Percentiles rank a stretch among this genome's conserved stretches.
These are phyloP conservation scores for Ascochyta rabiei DNA, from an alignment of 2,329 filamentous ascomycete genomes.

Conservation along the genomic window DNA sequence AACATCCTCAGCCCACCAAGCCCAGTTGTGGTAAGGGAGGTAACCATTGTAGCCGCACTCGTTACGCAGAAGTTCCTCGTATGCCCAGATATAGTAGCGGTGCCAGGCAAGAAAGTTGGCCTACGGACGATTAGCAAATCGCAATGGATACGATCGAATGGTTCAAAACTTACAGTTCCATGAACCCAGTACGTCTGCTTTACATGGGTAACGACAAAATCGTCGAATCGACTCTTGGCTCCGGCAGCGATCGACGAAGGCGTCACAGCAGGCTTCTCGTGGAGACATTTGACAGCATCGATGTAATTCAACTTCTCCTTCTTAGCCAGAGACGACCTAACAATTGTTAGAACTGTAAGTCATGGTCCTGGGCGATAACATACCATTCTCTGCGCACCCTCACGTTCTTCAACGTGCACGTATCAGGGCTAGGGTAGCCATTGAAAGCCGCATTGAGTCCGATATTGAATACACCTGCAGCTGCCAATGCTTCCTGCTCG, in stretches of 20 bases:
- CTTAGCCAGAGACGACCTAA: conserved; percentile 28
- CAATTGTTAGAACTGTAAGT: neutral
- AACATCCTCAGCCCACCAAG: conserved; percentile 53
- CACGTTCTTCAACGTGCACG: conserved; percentile 48
- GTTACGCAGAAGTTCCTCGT: conserved; percentile 50
- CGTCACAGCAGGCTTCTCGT: conserved; percentile 29
- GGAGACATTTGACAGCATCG: conserved; percentile 37
- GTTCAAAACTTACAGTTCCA: conserved; percentile 26
- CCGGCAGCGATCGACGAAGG: conserved; percentile 27
- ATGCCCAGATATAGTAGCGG: conserved; percentile 51
- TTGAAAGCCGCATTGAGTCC: conserved; percentile 29
- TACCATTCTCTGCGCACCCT: conserved; percentile 54
- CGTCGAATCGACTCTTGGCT: conserved; percentile 38
- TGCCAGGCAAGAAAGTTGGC: conserved; percentile 50
- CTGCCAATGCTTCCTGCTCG: conserved; percentile 41
- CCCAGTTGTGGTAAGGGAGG: conserved; percentile 61
- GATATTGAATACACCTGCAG: conserved; percentile 42
- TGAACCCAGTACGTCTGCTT: conserved; percentile 39
- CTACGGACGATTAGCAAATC: conserved; percentile 12
- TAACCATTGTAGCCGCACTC: conserved; percentile 53
- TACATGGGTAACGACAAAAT: conserved; percentile 41
- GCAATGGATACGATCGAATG: neutral
- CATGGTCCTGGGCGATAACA: neutral
- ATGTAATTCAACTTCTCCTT: conserved; percentile 38
- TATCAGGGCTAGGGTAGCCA: conserved; percentile 27